phyloP scores from a whole-genome alignment of 176 grass and related monocot genomes.

The Hyparrhenia diplandra region DNA sequence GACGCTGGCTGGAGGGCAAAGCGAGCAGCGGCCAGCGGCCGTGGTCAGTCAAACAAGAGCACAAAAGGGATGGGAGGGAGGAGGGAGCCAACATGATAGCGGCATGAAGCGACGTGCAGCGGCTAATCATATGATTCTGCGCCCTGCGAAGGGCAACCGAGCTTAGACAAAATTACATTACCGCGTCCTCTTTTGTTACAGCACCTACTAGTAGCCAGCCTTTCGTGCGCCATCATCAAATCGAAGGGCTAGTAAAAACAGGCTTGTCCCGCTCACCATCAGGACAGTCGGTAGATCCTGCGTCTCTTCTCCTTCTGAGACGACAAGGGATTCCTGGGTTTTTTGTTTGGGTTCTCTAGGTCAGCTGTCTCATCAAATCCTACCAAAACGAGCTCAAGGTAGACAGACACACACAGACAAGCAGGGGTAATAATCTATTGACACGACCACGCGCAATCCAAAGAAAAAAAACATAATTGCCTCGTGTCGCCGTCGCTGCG shows the following conservation, averaged over 20 bases:
- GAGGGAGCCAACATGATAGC: conserved; percentile 23
- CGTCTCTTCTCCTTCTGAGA: neutral
- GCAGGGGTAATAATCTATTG: neutral
- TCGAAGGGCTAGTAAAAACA: neutral
- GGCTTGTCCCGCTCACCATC: neutral
- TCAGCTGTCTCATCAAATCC: conserved; percentile 31
- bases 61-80: neutral
- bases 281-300: neutral
- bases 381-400: neutral
- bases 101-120: conserved; percentile 31
- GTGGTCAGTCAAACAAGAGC: neutral
- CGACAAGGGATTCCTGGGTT: neutral
- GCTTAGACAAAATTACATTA: neutral
- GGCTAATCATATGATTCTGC: conserved; percentile 30
- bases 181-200: neutral
- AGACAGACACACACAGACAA: neutral
- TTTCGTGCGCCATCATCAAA: neutral
- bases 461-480: neutral
- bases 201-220: neutral
- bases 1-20: no score
- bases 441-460: neutral
- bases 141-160: neutral
- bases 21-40: neutral
- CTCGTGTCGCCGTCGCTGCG: neutral
- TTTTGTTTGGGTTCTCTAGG: neutral